Base-by-base conservation (phyloP, 257 asterid genomes). In the Nicotiana undulata region DNA sequence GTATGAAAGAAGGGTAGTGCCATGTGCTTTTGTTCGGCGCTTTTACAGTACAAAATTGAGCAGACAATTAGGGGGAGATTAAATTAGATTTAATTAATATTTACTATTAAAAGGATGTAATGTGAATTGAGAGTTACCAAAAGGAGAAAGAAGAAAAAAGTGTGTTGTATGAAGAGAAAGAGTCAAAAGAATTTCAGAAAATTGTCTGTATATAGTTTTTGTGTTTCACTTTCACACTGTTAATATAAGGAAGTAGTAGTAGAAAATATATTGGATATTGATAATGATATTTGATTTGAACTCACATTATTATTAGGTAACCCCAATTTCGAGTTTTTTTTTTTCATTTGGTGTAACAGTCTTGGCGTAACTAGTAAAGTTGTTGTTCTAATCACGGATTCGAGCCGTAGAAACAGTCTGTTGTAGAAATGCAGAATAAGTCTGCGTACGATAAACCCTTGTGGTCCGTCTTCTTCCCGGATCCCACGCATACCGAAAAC, bases 11-110 rank as follows among this genome's bases (percentile, higher is more conserved):
- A 81, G 81, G 80, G 91, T 88, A 85, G 79, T 24, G 85, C 83
- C 98, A 93, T 90, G 96, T 93, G 98, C 98, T 80, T 79, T 87
- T 90, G 97, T 90, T 92, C 85, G 88, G 89, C 81, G 86, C 89
- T 87, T 88, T 91, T 77, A 88, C 91, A 52, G 66, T 86, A 63
- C 10, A 18, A 49, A 55, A 22, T 72, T 24, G n/a, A 64, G 82
- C 86, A 80, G 74, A 63, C 67, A 53, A 76, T 78, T 64, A 77
- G 81, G 74, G 82, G 65, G 22, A 20, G 81, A 26, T 82, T 26
- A 70, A 80, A n/a, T 70, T 20, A 6, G 24, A 6, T 44, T 51
- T 40, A 8, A 40, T 40, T 40, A 40, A 40, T 1, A 40, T 2
- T 40, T 40, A 40, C 49, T 51, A 13, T 1, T 3, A 51, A 51